Conservation (phyloP, 2,329 filamentous ascomycete species). For the Neopestalotiopsis clavispora region DNA sequence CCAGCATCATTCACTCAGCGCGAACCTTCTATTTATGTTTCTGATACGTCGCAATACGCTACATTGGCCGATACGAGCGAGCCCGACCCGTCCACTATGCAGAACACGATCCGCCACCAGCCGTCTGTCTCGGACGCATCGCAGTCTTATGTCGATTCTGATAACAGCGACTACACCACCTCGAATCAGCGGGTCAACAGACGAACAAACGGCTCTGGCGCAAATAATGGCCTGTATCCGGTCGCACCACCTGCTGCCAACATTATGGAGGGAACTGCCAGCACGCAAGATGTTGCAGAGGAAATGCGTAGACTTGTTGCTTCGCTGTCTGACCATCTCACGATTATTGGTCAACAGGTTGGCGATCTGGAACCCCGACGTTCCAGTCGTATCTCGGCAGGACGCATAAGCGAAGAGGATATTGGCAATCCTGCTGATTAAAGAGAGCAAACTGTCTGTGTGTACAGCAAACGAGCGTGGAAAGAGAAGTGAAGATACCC, state of each 20-base stretch:
- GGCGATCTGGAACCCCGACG: slow-evolving; percentile 41
- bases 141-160: slow-evolving; percentile 21
- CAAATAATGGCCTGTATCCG: slow-evolving; percentile 31
- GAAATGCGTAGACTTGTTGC: slow-evolving; percentile 56
- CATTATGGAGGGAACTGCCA: slow-evolving; percentile 60
- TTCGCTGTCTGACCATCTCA: slow-evolving; percentile 54
- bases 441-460: not conserved
- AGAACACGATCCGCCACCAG: slow-evolving; percentile 20
- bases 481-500: too few relatives aligned
- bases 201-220: not conserved
- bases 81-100: slow-evolving; percentile 28
- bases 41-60: slow-evolving; percentile 60
- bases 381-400: slow-evolving; percentile 20
- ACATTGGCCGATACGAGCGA: slow-evolving; percentile 33
- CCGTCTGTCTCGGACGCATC: slow-evolving; percentile 19
- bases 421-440: slow-evolving; percentile 4
- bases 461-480: not conserved
- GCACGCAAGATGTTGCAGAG: slow-evolving; percentile 54
- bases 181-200: not conserved
- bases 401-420: slow-evolving; percentile 2
- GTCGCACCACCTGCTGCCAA: slow-evolving; percentile 53
- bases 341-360: slow-evolving; percentile 49
- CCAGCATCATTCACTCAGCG: slow-evolving; percentile 44
- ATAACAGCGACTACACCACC: slow-evolving; percentile 20
- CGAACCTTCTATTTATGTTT: slow-evolving; percentile 62